Evolutionary conservation across 2,329 filamentous ascomycete species (phyloP), one percentile per base, ranked within the genome.

Genomic region (Diaporthe sp.): DNA sequence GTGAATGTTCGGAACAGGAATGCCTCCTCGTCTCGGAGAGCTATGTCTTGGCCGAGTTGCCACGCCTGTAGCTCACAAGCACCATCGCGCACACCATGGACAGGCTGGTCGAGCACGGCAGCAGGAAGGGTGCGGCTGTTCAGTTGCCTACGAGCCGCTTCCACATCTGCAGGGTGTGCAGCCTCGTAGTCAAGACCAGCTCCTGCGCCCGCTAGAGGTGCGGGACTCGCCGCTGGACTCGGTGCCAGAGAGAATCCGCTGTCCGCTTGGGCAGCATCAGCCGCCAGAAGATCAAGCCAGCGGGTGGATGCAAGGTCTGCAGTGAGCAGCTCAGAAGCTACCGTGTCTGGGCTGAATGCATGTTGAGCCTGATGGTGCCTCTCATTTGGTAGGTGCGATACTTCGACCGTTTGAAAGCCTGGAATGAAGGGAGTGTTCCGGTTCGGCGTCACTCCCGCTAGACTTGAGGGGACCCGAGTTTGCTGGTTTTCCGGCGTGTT

Each of bases 251-350:
- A 80, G 73, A 82, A 81, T 17, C 77, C 75, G 42, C 77, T 78
- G 67, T 82, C 82, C 4, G 82, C 81, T 67, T 83, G 80, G 10
- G 80, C 81, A 7, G 80, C 81, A 67, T 82, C 81, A 0, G 77
- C 78, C 7, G 80, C 81, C 22, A 82, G 73, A 22, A 82, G 78
- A 30, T 80, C 81, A 28, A 82, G 80, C 81, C 81, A 81, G 15
- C 80, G 78, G 12, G 78, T 81, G 33, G 79, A 80, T 25, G 80
- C 81, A 33, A 81, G 75, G 72, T 81, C 80, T 3, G 80, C 79
- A 12, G 79, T 80, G 74, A 80, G 78, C 38, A 78, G 74, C 73
- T 81, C 82, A 33, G 77, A 80, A 8, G 77, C 69, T 22, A 80
- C 77, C 25, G 78, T 81, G 38, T 80, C 79, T 25, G 80, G 79